Conservation (phyloP, 371 early-diverging fungal genomes). For the Actinomortierella wolfii region DNA sequence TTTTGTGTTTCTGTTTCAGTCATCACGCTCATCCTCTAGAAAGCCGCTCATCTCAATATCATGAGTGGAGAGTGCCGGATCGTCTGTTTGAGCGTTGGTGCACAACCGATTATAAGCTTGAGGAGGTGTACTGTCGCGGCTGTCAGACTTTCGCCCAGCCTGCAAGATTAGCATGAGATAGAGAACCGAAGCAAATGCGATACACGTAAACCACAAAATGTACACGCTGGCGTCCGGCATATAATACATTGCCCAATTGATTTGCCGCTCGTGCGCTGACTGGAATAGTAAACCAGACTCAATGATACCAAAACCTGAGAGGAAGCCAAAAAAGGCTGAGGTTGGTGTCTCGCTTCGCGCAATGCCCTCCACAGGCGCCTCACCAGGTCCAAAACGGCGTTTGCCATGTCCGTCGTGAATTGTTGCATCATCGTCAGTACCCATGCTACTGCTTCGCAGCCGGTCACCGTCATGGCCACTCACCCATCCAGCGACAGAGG, state of each 20-base stretch:
- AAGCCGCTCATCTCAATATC: conserved; percentile 47
- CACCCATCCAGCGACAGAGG: no score
- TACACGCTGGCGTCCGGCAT: conserved; percentile 39
- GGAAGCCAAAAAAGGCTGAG: conserved; percentile 41
- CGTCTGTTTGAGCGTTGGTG: conserved; percentile 20
- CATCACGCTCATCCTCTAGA: conserved; percentile 15
- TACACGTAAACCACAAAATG: conserved; percentile 40
- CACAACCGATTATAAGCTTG: conserved; percentile 27
- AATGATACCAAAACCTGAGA: conserved; percentile 32
- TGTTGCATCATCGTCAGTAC: conserved; percentile 19
- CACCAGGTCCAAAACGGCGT: conserved; percentile 9
- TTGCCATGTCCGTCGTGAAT: conserved; percentile 9
- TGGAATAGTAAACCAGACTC: conserved; percentile 40
- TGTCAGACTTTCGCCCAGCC: conserved; percentile 24
- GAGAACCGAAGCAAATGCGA: conserved; percentile 18
- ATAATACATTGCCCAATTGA: conserved; percentile 41
- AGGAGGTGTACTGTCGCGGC: conserved; percentile 1
- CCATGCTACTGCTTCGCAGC: conserved; percentile 8
- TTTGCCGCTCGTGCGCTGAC: conserved; percentile 39
- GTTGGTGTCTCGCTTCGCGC: conserved; percentile 34
- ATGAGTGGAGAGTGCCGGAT: conserved; percentile 12
- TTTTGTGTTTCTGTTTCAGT: no score
- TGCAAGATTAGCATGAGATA: conserved; percentile 25
- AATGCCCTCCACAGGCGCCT: conserved; percentile 15
- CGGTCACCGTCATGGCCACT: no score